Evolutionary conservation across 1,284 basidiomycete species (phyloP), one percentile per base, ranked within the genome.

Genomic region (Ganoderma lingzhi): DNA sequence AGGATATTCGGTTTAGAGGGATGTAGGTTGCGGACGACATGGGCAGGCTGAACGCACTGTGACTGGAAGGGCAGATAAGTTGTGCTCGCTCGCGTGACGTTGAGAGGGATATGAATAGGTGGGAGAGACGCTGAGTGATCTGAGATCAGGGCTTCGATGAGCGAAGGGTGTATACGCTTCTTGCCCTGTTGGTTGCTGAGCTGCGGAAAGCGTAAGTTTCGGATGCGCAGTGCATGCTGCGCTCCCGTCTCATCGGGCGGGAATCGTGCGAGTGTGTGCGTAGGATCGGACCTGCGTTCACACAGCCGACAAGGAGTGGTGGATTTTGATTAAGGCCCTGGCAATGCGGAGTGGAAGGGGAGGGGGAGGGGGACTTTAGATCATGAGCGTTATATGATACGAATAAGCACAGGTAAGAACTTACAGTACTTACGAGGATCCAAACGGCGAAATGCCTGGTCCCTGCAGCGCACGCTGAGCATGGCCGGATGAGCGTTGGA

Each of bases 11-110:
- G 39, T 75, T 69, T 66, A 78, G 74, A 59, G 76, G 75, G 63
- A 76, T 76, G 70, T 78, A 78, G 69, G 72, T 73, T 15, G 70
- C 67, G 64, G 72, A 70, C 23, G 70, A 63, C 76, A 75, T 75
- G 70, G 67, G 68, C 42, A 19, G 53, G 10, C 60, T 28, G 65
- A 62, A 45, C 53, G 56, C 65, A 65, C 65, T 23, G 23, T 23
- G 23, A 23, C 23, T 67, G 62, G 63, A 39, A 55, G 51, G 59
- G 58, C 23, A 53, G 48, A 53, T 53, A 53, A 35, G 56, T 41
- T 44, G 62, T n/a, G 64, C 48, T 72, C 71, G 64, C 48, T 72
- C 71, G 74, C 68, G 71, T 72, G 72, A 73, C 70, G 23, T 53
- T 53, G 48, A 53, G 48, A 32, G 42, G 53, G 53, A 63, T 67